Conservation (phyloP, 2,329 filamentous ascomycete genomes). For the Calycina herbarum region DNA sequence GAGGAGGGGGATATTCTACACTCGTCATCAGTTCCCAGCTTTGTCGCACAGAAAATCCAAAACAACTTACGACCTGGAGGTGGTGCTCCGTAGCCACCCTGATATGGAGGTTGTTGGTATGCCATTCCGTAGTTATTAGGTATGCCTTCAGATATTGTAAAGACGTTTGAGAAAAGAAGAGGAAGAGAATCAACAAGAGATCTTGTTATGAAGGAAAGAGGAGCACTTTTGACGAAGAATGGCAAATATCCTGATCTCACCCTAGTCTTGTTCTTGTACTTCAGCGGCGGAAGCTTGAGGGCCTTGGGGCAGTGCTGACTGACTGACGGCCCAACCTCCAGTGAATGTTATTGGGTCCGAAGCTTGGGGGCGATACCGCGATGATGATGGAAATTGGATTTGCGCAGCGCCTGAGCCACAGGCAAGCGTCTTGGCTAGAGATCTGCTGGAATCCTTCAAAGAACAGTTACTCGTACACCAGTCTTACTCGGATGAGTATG, state of each 20-base stretch:
- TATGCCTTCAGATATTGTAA: not conserved
- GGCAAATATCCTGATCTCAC: slow-evolving; percentile 3
- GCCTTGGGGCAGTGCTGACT: not conserved
- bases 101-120: slow-evolving; percentile 26
- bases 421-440: slow-evolving; percentile 15
- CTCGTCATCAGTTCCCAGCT: slow-evolving; percentile 8
- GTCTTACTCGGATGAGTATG: too few relatives aligned
- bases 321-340: not conserved
- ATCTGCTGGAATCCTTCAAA: too few relatives aligned
- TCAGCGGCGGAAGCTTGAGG: not conserved
- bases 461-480: too few relatives aligned
- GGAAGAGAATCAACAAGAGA: not conserved
- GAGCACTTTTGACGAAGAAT: not conserved
- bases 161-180: not conserved
- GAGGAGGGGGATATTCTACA: slow-evolving; percentile 12
- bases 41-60: not conserved
- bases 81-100: slow-evolving; percentile 21
- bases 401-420: slow-evolving; percentile 16
- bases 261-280: slow-evolving; percentile 5
- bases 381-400: slow-evolving; percentile 5
- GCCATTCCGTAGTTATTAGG: slow-evolving; percentile 18
- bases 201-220: not conserved
- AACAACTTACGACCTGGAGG: slow-evolving; percentile 22
- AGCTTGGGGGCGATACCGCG: slow-evolving; percentile 3
- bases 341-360: not conserved